Evolutionary conservation across 768 basidiomycete genomes (phyloP), one percentile per base, ranked within the genome.

Genomic region (Paxillus ammoniavirescens): DNA sequence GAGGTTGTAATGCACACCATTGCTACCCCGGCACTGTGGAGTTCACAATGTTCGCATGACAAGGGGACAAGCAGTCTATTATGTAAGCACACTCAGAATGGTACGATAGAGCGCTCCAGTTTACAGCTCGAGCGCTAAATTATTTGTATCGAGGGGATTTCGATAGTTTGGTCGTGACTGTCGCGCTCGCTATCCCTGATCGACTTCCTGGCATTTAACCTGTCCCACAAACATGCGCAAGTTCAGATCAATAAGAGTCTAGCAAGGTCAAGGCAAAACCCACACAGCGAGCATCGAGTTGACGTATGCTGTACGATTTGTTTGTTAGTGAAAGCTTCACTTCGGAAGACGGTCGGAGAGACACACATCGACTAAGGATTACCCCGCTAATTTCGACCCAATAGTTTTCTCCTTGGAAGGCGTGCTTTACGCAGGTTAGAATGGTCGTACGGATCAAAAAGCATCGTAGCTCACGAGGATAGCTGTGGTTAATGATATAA

Each of bases 161-260:
- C 45, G 15, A 56, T 56, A 13, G 47, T 58, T 49, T 12, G 41
- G 6, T 52, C 50, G 21, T 18, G 31, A 15, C 13, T 18, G 43
- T 57, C 48, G 31, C 55, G 52, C 15, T 54, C 47, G 33, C n/a
- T 36, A 54, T 60, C 58, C 23, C 47, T 23, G 43, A 60, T 55
- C 30, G 53, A 23, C 40, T 21, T 60, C 36, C 58, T 59, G n/a
- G 57, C 47, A 10, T 59, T 58, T 42, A 58, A 45, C 40, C 47
- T 57, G 38, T n/a, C 38, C 17, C 10, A 35, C 5, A 4, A 35
- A 55, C 33, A n/a, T 33, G 21, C 6, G 5, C 33, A n/a, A 41
- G 33, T 26, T 13, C n/a, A 6, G 31, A 35, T 33, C 38, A 40
- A 10, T 18, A 40, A 17, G 8, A 17, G 6, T 8, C 7, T 17